Base-by-base conservation (phyloP, 2,329 filamentous ascomycete species). In the Geosmithia putterillii region DNA sequence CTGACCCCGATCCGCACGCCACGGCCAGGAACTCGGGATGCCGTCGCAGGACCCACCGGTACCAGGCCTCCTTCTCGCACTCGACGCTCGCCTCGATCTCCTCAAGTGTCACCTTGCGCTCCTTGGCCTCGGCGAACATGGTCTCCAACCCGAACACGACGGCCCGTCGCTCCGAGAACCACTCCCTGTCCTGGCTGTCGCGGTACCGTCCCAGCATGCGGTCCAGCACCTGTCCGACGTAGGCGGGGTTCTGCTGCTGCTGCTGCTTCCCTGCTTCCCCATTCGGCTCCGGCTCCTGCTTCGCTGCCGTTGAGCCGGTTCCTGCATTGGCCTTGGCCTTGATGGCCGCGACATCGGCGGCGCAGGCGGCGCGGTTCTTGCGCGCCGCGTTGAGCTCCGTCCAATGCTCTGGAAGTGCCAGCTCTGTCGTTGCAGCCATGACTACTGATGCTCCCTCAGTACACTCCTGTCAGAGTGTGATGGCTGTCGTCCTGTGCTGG, bases 21-120 rank as follows among this genome's bases (percentile, higher is more conserved):
- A 56, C 53, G 21, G 57, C 54, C 18, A 66, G 54, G 45, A 65
- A 63, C 42, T 60, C 60, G 7, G 63, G 62, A 40, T 64, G 58
- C 44, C 51, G 57, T n/a, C 61, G 55, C 39, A 67, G 48, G 3
- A 65, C 61, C 55, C 62, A 68, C 44, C 68, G 64, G 45, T 74
- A 73, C 72, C 74, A 77, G 10, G 64, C 64, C 46, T 65, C 64
- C 51, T 73, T 73, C 52, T 76, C 72, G 22, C 64, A 64, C 9
- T 62, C 59, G 50, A 78, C 67, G 46, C 66, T 66, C 19, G 64
- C 61, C 49, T 76, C 72, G 36, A 78, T 66, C 17, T 54, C 57
- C 37, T 61, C 57, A 12, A 75, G 55, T 42, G 63, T 61, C n/a
- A 61, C 52, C 38, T 64, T 63, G 48, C 63, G 57, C 15, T 62